Base-by-base conservation (phyloP, 768 basidiomycete species). In the Psilocybe cubensis region DNA sequence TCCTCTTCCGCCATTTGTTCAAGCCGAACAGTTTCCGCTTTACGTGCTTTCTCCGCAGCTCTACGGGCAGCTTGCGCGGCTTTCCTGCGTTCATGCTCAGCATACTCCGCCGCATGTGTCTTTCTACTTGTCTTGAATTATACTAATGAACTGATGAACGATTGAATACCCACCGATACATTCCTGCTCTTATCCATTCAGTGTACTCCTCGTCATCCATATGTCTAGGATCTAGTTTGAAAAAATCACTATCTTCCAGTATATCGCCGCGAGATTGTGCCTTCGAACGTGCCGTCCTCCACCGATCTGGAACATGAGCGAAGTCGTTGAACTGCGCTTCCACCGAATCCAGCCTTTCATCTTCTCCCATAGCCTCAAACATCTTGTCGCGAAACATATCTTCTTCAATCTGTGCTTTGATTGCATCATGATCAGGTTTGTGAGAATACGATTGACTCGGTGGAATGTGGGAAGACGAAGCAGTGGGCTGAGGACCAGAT, bases 121-220 rank as follows among this genome's bases (percentile, higher is more conserved):
- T 82, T 86, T 71, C 90, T 91, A 52, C 3, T 23, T 42, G 25
- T 41, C 56, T 33, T 41, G 42, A 50, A 47, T 18, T 44, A 57
- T 47, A 55, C 51, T 57, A n/a, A 18, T 12, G 12, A 50, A 46
- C 53, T 7, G 25, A 17, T 12, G 31, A 56, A 50, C 4, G 38
- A 27, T 12, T n/a, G 24, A 58, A 10, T 31, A 49, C 84, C 38
- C 58, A 87, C 84, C 85, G 83, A 78, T 91, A 94, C 91, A 97
- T 96, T 45, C 92, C 92, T 23, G 80, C 72, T 60, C 94, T 77
- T 49, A 96, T 75, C 90, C 91, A 96, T 64, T 93, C 91, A 1
- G 89, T 84, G 63, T 96, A 96, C 58, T 92, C 88, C 62, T 95
- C 89, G 7, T 95, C 93, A 58, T 88, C 87, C 89, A 96, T 89